Evolutionary conservation across 805 yeast species (phyloP).

Genomic region (Kodamaea neixiangensis): DNA sequence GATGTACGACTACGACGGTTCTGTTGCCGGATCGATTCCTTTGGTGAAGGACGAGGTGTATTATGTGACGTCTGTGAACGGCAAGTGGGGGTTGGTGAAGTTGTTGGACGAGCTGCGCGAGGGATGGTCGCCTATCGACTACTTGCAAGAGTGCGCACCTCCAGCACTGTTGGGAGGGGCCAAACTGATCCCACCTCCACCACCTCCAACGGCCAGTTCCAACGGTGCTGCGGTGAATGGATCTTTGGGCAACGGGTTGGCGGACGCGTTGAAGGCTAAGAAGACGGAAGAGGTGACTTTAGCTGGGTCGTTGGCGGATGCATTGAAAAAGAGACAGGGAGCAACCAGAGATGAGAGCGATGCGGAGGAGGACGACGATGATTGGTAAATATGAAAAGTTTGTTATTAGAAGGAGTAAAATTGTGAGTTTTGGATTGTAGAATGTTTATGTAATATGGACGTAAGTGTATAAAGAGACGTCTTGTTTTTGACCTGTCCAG

Average conservation of each 20-base stretch:
- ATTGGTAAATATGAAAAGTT: slow-evolving; percentile 7
- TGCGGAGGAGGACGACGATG: slow-evolving; percentile 64
- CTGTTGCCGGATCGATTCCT: slow-evolving; percentile 80
- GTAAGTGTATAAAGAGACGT: too few species aligned
- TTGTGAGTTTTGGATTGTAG: too few species aligned
- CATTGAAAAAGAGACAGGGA: slow-evolving; percentile 68
- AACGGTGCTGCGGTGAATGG: slow-evolving; percentile 20
- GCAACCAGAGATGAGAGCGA: slow-evolving; percentile 71
- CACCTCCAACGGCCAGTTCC: slow-evolving; percentile 30
- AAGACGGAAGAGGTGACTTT: slow-evolving; percentile 59
- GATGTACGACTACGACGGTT: slow-evolving; percentile 84
- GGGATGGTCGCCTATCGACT: slow-evolving; percentile 99
- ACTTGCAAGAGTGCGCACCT: slow-evolving; percentile 62
- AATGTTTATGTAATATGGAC: too few species aligned
- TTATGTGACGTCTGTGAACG: slow-evolving; percentile 69
- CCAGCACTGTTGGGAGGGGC: slow-evolving; percentile 32
- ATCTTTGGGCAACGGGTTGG: slow-evolving; percentile 55
- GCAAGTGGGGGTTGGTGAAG: slow-evolving; percentile 95
- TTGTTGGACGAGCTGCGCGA: slow-evolving; percentile 70
- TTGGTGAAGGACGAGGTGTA: slow-evolving; percentile 75
- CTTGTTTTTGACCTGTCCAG: too few species aligned
- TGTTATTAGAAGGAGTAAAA: not conserved
- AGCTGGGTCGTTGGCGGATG: slow-evolving; percentile 89
- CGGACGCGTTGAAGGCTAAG: slow-evolving; percentile 67
- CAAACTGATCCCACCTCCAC: slow-evolving; percentile 34